Base-by-base conservation (phyloP, 768 basidiomycete species). In the Pholiota microspora region DNA sequence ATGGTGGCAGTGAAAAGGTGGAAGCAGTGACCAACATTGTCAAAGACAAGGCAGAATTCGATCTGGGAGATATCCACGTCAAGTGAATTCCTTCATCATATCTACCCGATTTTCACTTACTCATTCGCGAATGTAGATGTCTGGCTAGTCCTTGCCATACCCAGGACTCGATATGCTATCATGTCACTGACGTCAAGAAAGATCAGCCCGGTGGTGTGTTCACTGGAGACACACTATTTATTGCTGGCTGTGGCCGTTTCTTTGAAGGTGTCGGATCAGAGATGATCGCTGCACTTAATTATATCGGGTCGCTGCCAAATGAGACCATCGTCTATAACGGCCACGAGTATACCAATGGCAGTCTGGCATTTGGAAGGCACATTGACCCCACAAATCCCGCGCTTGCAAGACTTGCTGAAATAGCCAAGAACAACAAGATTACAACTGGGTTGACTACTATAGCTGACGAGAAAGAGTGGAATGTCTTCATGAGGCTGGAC, bases 161-260 rank as follows among this genome's bases (percentile, higher is more conserved):
- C 2, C 90, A 91, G 67, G 96, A 98, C 71, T 97, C 95, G 13
- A 95, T 96, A 62, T 97, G 91, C 76, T 98, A 85, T 76, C 80
- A 89, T 67, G 80, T 85, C 51, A 92, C 88, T 28, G 73, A 78
- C 54, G 68, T 75, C 18, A 59, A 81, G 23, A 62, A 74, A 45
- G 67, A 69, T 23, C 84, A 84, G 56, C 75, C 88, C 0, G 88
- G 88, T 16, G 88, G 78, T 13, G 92, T 98, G 32, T 96, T 98
- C 71, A 97, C 96, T 0, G 96, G 96, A 13, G 94, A 97, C 66
- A 97, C 94, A 1, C 83, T 97, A 51, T 96, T 97, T 75, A 76
- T 81, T 68, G 88, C 77, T 24, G 93, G 94, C 7, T 95, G 91
- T 66, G 96, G 96, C 24, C 84, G 93, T 23, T 98, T 98, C 83